Evolutionary conservation across 2,329 filamentous ascomycete genomes (phyloP).

Genomic region (Metarhizium guizhouense): DNA sequence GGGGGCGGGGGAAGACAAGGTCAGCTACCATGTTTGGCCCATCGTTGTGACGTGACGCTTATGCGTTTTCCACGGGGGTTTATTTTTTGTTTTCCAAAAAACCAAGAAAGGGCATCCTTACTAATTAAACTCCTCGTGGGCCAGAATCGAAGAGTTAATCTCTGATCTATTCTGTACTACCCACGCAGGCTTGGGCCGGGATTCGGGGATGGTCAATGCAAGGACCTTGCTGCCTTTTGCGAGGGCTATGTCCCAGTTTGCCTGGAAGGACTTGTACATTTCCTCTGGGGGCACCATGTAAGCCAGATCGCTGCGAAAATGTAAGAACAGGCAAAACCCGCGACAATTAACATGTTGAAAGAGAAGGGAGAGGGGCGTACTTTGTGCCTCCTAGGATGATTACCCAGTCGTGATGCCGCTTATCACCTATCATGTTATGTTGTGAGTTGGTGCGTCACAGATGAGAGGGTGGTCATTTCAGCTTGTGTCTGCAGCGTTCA

Average conservation of each 20-base stretch:
- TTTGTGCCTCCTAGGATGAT: conserved; percentile 59
- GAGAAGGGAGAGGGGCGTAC: conserved; percentile 16
- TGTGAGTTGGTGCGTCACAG: no score
- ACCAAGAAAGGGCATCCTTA: conserved; percentile 26
- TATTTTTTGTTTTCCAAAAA: neutral
- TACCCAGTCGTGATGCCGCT: conserved; percentile 44
- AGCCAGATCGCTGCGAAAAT: conserved; percentile 38
- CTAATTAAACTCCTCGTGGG: conserved; percentile 40
- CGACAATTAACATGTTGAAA: neutral
- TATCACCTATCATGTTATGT: conserved; percentile 10
- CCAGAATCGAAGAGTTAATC: conserved; percentile 45
- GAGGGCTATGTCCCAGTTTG: conserved; percentile 42
- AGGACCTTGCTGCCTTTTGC: conserved; percentile 45
- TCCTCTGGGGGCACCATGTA: conserved; percentile 25
- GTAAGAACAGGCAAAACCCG: neutral
- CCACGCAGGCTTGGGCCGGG: conserved; percentile 17
- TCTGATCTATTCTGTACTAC: conserved; percentile 27
- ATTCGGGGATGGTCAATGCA: conserved; percentile 54
- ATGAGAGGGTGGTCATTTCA: neutral
- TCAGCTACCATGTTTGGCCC: neutral
- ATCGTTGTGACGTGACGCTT: no score
- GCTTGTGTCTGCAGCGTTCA: no score
- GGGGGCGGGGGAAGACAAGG: neutral
- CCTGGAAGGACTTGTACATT: conserved; percentile 40
- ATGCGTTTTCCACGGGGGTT: no score